Evolutionary conservation across 2,329 filamentous ascomycete genomes (phyloP).

Genomic region (Colletotrichum shisoi): DNA sequence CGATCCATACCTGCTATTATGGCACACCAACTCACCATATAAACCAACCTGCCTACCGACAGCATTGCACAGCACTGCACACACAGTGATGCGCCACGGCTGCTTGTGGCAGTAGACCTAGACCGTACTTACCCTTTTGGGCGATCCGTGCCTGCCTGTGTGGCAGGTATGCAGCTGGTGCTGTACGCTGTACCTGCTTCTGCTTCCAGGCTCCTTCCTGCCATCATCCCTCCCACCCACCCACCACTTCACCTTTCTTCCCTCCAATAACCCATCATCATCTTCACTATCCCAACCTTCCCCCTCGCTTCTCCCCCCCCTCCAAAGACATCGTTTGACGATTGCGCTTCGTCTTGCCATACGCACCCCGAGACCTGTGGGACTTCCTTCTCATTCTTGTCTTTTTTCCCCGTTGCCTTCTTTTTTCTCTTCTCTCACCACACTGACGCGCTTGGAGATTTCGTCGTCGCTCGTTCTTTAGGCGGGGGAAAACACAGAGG

Average conservation of each 20-base stretch:
- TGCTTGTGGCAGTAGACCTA: constrained; percentile 25
- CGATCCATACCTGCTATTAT: not conserved
- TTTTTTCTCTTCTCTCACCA: constrained; percentile 3
- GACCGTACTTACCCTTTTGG: constrained; percentile 30
- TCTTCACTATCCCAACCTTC: constrained; percentile 27
- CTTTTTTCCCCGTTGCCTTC: not conserved
- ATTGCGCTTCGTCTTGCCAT: constrained; percentile 4
- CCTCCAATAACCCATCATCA: constrained; percentile 30
- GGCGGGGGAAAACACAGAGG: not conserved
- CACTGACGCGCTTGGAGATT: constrained; percentile 9
- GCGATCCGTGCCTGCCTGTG: constrained; percentile 24
- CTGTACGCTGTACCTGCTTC: constrained; percentile 37
- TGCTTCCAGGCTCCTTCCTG: constrained; percentile 33
- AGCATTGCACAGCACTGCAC: not conserved
- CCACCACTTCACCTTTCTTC: constrained; percentile 15
- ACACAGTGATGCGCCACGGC: constrained; percentile 10
- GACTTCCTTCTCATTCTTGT: not conserved
- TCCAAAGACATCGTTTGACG: not conserved
- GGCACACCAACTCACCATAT: not conserved
- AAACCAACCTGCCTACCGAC: constrained; percentile 13
- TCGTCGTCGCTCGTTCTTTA: constrained; percentile 21
- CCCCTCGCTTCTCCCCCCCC: not conserved
- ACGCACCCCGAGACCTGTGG: not conserved
- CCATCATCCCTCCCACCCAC: constrained; percentile 16
- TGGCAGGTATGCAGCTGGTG: constrained; percentile 22